Evolutionary conservation across 345 rosid genomes (phyloP), one percentile per base, ranked within the genome.

Genomic region (Punica granatum): DNA sequence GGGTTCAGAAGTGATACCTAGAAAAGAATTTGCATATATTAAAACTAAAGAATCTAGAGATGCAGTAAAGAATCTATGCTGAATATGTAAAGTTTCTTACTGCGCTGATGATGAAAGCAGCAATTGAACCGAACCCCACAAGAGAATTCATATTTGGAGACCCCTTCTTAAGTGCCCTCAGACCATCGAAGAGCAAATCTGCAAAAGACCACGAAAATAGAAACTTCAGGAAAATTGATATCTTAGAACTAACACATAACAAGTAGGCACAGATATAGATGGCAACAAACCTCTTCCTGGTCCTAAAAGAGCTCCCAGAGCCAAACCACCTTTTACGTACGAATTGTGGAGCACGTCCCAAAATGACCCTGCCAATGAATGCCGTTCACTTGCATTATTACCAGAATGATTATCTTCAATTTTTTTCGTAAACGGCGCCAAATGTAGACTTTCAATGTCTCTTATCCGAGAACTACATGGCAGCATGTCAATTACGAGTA

Each of bases 131-230:
- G 72, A 89, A 84, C 79, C 98, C 97, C 67, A 93, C 95, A 1
- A 93, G 86, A 41, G 96, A 93, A 76, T 93, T 93, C 98, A 93
- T 93, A 79, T 93, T 90, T 25, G 97, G 97, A 13, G 99, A 85
- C 73, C 97, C 84, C 78, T 86, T 93, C 74, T 72, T 79, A 51
- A 93, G 85, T 42, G 95, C 97, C 76, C 66, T 82, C 70, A 93
- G 66, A 65, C 99, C 97, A 75, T 93, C 97, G 72, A 86, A 73
- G 65, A 90, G 78, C 81, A 90, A 80, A 26, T 87, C 97, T 93
- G 82, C 81, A 82, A 69, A 59, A 70, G 12, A 70, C 25, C 21
- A 68, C 7, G n/a, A 18, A 11, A 6, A 41, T 3, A n/a, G 35
- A 26, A 62, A 16, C 1, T 56, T 56, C 15, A 14, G 30, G 39